Percentiles rank a stretch among this genome's conserved stretches.
These are phyloP conservation scores for Letharia lupina DNA, from an alignment of 495 filamentous ascomycete species.

Conservation along the genomic window DNA sequence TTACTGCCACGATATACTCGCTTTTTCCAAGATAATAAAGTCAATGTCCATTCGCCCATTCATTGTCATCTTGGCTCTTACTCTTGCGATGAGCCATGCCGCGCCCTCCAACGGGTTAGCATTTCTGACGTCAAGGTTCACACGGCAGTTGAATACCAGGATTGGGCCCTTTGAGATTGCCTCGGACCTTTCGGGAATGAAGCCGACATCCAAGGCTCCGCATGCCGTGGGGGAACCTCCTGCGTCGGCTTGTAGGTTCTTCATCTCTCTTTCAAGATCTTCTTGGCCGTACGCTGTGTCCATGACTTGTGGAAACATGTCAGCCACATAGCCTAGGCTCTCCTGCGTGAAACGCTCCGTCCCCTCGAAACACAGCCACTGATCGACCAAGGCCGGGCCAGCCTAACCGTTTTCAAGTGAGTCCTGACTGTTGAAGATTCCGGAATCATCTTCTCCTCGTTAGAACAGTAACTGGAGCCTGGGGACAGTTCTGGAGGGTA, in stretches of 20 bases:
- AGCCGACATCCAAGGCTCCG: background rate
- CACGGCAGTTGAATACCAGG: constrained; percentile 27
- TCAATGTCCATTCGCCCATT: constrained; percentile 46
- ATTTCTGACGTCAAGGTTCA: constrained; percentile 43
- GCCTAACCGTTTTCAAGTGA: background rate
- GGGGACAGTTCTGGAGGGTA: constrained; percentile 25
- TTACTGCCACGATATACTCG: constrained; percentile 44
- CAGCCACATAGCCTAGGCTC: constrained; percentile 21
- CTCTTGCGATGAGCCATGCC: constrained; percentile 33
- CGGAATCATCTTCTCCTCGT: background rate
- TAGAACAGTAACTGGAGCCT: background rate
- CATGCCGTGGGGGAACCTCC: background rate
- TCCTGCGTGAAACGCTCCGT: constrained; percentile 17
- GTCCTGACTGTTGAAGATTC: background rate
- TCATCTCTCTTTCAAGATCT: constrained; percentile 3
- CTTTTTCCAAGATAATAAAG: constrained; percentile 42
- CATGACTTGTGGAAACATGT: constrained; percentile 32
- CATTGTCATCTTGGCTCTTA: constrained; percentile 35
- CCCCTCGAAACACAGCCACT: background rate
- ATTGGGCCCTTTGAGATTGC: constrained; percentile 5
- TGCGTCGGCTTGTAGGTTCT: background rate
- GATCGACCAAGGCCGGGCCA: background rate
- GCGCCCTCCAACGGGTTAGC: constrained; percentile 36
- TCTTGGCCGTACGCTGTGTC: constrained; percentile 19
- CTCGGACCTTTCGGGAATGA: background rate